Base-by-base conservation (phyloP, 2,329 filamentous ascomycete genomes). In the Dendryphion nanum region DNA sequence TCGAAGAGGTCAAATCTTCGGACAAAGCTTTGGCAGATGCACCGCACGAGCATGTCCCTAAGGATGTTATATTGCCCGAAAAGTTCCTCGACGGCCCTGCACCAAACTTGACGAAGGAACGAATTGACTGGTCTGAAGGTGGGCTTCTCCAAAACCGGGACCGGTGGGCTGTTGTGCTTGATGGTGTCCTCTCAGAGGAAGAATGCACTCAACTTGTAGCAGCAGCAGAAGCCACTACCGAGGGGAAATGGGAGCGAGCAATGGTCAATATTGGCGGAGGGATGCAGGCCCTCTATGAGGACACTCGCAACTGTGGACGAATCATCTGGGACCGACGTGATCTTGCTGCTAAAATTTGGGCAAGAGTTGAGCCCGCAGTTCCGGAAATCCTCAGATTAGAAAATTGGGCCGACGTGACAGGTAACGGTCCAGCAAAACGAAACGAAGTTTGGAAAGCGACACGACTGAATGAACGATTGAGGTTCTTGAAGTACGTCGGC, bases 281-380 rank as follows among this genome's bases (percentile, higher is more conserved):
- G 3, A 68, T 60, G 40, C 82, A 91, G 63, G 63, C 71, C 3
- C 61, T 81, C 29, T 66, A 73, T 4, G 69, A 75, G 1, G 74
- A 79, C 6, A 78, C 79, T 33, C 75, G 87, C 13, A 82, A 86
- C 44, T 83, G 83, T 52, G 83, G 83, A n/a, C 76, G 87, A 3
- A 86, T 91, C 47, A 83, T 93, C 49, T 86, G 82, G 77, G 85
- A 93, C 55, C 66, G 76, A 12, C 69, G 74, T 33, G 76, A 77
- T 1, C 48, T 91, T 1, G 82, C 79, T 0, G 72, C 77, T 17
- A 76, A 78, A 16, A 52, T 93, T 0, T 83, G 84, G 75, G 70
- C 67, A 28, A 74, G 87, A 7, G 60, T 79, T 12, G 59, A 65
- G 40, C 66, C 65, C 4, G 64, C 67, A 16, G 50, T 80, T 8